A percentile compares a stretch with the other conserved stretches of the same genome.
phyloP scores from a whole-genome alignment of 2,329 filamentous ascomycete species.

The Arachnomyces sp. region DNA sequence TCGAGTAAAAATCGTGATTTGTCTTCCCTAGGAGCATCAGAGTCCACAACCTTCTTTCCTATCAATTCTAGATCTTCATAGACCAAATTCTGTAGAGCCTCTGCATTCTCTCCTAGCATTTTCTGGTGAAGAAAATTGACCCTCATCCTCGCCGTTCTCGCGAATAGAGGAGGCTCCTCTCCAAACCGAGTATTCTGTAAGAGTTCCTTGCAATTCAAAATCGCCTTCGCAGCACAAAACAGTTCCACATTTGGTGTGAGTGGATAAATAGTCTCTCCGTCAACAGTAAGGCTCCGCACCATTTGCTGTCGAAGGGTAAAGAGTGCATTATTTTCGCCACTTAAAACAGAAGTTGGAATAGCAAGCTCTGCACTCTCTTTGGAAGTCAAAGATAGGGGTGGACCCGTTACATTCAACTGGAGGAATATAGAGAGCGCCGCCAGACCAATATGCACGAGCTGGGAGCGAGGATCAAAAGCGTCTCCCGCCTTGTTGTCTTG shows the following conservation, averaged over 20 bases:
- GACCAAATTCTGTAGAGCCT: constrained; percentile 51
- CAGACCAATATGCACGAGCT: constrained; percentile 50
- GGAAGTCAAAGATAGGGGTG: constrained; percentile 57
- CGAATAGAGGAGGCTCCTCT: constrained; percentile 19
- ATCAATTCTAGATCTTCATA: constrained; percentile 50
- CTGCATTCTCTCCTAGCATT: constrained; percentile 54
- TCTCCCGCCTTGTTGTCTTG: no score
- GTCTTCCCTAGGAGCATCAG: constrained; percentile 32
- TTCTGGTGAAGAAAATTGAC: constrained; percentile 66
- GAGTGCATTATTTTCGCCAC: constrained; percentile 33
- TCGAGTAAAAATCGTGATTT: constrained; percentile 69
- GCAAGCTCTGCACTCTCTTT: constrained; percentile 32
- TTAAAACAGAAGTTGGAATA: constrained; percentile 34
- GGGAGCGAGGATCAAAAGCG: constrained; percentile 25
- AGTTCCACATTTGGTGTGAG: constrained; percentile 78
- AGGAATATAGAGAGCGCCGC: constrained; percentile 70
- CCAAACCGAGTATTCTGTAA: constrained; percentile 32
- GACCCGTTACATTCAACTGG: constrained; percentile 81
- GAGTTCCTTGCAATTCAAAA: constrained; percentile 43
- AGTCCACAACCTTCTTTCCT: constrained; percentile 32
- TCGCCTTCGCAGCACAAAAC: constrained; percentile 63
- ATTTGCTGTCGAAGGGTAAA: constrained; percentile 49
- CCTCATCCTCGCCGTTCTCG: constrained; percentile 58
- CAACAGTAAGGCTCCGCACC: constrained; percentile 62
- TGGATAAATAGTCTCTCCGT: constrained; percentile 79